Conservation (phyloP, 1,284 basidiomycete genomes). For the Tilletia indica region DNA sequence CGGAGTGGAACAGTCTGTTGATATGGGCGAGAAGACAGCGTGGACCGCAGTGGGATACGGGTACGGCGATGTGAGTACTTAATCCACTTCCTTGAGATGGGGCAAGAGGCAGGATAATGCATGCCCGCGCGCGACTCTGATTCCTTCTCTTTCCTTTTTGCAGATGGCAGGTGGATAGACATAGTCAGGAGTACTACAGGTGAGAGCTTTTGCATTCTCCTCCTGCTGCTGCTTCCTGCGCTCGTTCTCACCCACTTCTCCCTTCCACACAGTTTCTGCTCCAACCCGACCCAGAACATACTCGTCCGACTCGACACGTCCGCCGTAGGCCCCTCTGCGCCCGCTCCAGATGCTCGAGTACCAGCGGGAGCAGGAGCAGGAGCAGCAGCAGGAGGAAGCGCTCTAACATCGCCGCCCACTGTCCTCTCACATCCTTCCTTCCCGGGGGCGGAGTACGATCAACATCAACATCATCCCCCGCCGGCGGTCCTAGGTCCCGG, state of each 20-base stretch:
- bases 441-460: no score
- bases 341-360: no score
- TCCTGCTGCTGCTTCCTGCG: neutral
- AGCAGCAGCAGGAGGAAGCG: no score
- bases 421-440: no score
- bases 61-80: conserved; percentile 29
- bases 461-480: no score
- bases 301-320: conserved; percentile 4
- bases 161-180: conserved; percentile 39
- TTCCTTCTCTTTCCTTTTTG: neutral
- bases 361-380: no score
- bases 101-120: neutral
- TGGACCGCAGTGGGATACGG: conserved; percentile 46
- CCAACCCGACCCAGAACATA: conserved; percentile 9
- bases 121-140: neutral
- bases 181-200: conserved; percentile 36
- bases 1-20: conserved; percentile 46
- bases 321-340: no score
- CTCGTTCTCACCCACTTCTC: neutral
- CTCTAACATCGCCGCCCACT: no score
- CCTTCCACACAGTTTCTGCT: neutral
- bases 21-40: conserved; percentile 42
- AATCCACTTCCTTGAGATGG: neutral
- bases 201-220: neutral
- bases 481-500: no score